phyloP scores from a whole-genome alignment of 2,329 filamentous ascomycete species.

The Monilinia polystroma region DNA sequence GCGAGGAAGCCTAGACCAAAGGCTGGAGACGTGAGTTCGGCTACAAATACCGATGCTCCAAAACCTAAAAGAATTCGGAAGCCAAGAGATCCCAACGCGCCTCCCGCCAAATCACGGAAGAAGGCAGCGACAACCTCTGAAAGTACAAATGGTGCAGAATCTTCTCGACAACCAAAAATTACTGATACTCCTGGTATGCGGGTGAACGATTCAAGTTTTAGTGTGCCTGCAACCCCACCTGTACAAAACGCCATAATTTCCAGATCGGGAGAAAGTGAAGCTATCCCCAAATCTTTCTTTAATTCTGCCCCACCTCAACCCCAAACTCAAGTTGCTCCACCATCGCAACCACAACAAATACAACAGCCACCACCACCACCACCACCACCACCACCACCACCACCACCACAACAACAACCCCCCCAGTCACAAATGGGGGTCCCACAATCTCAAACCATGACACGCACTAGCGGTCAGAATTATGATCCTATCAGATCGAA shows the following conservation, averaged over 20 bases:
- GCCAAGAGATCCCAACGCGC: constrained; percentile 58
- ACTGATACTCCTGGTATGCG: constrained; percentile 14
- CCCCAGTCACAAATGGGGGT: constrained; percentile 23
- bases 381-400: not conserved
- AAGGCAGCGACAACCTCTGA: constrained; percentile 45
- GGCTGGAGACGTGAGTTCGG: constrained; percentile 43
- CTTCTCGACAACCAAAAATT: constrained; percentile 20
- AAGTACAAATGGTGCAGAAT: constrained; percentile 27
- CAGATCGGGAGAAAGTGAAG: constrained; percentile 44
- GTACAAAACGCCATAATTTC: constrained; percentile 23
- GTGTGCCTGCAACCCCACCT: constrained; percentile 25
- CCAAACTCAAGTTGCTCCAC: constrained; percentile 17
- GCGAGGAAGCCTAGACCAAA: constrained; percentile 61
- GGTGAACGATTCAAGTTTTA: constrained; percentile 23
- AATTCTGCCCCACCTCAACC: constrained; percentile 28
- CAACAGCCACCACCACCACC: constrained; percentile 21
- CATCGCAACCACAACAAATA: constrained; percentile 13
- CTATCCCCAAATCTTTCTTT: constrained; percentile 41
- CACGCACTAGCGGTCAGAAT: constrained; percentile 71
- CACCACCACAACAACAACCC: not conserved
- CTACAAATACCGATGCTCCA: constrained; percentile 44
- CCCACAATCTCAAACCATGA: constrained; percentile 43
- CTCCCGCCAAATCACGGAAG: constrained; percentile 54
- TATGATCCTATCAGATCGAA: constrained; percentile 87
- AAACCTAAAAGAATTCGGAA: constrained; percentile 55